Evolutionary conservation across 768 basidiomycete genomes (phyloP), one percentile per base, ranked within the genome.

Genomic region (Hortiboletus campestris): DNA sequence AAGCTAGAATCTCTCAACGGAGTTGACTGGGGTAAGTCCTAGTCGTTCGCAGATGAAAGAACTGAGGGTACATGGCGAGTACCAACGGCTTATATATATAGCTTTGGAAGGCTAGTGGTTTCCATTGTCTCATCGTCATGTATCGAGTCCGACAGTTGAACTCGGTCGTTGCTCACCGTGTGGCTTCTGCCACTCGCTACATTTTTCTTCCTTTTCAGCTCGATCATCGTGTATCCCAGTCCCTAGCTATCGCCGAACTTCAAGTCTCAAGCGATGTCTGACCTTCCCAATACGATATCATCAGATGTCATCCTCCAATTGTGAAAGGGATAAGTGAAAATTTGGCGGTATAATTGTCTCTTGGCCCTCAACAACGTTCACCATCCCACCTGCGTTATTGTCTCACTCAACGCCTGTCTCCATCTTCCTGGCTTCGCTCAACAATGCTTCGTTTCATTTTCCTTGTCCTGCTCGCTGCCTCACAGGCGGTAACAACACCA

Each of bases 291-390:
- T 35, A 25, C 19, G 48, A 46, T 35, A 12, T 25, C 16, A 29
- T 16, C 13, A 16, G 48, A 46, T 35, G 17, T 25, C 16, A 29
- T 16, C 13, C n/a, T 35, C 12, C 36, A 8, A 28, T 6, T 6
- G n/a, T 12, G 20, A 43, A 32, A 39, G 0, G 5, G 34, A 49
- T 36, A 17, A n/a, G 41, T 48, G 43, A 44, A 48, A 19, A 13
- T 16, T 22, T 25, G 38, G 38, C 12, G 12, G 46, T 62, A 62
- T 65, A 65, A 65, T 54, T 59, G 20, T 46, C 20, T 20, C n/a
- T 9, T 22, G 12, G 36, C 29, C 47, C 25, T 25, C 17, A 6
- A 39, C 28, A 34, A 17, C 10, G 49, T 16, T 46, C 53, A 41
- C n/a, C 31, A 41, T 42, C 46, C 44, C 39, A 34, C 40, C 14